phyloP scores from a whole-genome alignment of 768 basidiomycete species.

The Serendipita indica region DNA sequence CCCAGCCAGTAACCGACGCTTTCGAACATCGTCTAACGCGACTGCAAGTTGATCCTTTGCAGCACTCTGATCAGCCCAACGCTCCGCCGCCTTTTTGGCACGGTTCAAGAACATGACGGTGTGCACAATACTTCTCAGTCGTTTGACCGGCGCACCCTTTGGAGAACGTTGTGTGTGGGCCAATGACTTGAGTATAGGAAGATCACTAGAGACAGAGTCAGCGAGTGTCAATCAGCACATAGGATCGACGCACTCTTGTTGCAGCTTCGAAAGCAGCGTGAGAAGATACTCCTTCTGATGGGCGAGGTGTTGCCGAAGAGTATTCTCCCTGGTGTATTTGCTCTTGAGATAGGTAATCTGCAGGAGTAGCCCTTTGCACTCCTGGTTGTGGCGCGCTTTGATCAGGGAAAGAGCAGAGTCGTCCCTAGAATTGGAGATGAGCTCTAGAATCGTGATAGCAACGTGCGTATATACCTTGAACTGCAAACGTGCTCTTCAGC shows the following conservation, averaged over 20 bases:
- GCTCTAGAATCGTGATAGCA: too few relatives aligned
- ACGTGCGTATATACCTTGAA: background rate
- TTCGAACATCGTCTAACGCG: background rate
- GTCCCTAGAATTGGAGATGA: background rate
- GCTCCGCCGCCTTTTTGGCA: background rate
- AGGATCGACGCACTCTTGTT: background rate
- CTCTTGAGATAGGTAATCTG: constrained; percentile 88
- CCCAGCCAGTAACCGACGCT: background rate
- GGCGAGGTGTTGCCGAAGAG: constrained; percentile 56
- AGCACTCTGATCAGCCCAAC: background rate
- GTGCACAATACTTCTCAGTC: background rate
- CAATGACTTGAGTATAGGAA: background rate
- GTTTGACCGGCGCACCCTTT: background rate
- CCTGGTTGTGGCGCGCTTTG: constrained; percentile 58
- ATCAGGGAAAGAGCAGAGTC: constrained; percentile 20
- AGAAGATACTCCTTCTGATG: constrained; percentile 86
- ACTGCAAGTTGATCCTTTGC: background rate
- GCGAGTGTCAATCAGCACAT: background rate
- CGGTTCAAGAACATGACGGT: constrained; percentile 1
- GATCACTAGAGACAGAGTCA: background rate
- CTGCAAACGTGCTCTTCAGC: background rate
- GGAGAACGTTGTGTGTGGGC: background rate
- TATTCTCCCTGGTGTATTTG: constrained; percentile 74
- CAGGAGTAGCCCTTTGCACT: constrained; percentile 80
- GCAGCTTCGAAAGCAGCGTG: constrained; percentile 33